A percentile compares a stretch with the other conserved stretches of the same genome.
These are phyloP conservation scores for Mucor indicus DNA, from an alignment of 371 early-diverging fungal species.

Conservation along the genomic window DNA sequence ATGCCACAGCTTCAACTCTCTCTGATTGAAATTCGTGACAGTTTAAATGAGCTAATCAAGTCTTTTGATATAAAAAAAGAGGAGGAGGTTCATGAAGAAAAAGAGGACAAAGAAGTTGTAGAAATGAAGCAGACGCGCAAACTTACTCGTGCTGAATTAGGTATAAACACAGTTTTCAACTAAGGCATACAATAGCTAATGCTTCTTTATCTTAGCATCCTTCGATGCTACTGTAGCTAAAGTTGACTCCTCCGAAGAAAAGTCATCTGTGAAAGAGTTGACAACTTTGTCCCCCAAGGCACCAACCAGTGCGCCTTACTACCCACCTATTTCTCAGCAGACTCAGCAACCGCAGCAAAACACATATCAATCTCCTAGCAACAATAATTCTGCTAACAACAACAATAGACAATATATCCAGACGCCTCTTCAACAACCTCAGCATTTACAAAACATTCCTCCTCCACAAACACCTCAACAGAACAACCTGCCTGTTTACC, in stretches of 20 bases:
- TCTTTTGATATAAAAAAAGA: neutral
- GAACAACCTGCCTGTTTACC: neutral
- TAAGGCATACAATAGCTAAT: neutral
- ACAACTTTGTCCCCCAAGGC: slow-evolving; percentile 1
- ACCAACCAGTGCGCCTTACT: slow-evolving; percentile 1
- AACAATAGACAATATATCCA: neutral
- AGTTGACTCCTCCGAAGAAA: neutral
- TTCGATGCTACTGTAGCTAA: neutral
- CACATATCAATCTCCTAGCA: no score
- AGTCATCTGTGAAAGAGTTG: slow-evolving; percentile 6
- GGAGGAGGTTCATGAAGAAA: neutral
- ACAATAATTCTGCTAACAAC: neutral
- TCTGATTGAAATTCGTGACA: slow-evolving; percentile 15
- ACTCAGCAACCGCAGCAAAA: neutral
- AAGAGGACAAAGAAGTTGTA: neutral
- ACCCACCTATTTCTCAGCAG: slow-evolving; percentile 4
- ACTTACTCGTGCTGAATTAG: slow-evolving; percentile 16
- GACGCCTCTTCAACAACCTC: neutral
- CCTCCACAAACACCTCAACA: neutral
- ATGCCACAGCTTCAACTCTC: neutral
- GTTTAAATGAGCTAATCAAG: slow-evolving; percentile 4
- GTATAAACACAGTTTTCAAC: no score
- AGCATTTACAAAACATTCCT: no score
- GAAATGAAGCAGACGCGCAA: neutral
- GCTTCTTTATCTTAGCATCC: neutral